Base-by-base conservation (phyloP, 2,329 filamentous ascomycete species). In the Cladorrhinum sp. region DNA sequence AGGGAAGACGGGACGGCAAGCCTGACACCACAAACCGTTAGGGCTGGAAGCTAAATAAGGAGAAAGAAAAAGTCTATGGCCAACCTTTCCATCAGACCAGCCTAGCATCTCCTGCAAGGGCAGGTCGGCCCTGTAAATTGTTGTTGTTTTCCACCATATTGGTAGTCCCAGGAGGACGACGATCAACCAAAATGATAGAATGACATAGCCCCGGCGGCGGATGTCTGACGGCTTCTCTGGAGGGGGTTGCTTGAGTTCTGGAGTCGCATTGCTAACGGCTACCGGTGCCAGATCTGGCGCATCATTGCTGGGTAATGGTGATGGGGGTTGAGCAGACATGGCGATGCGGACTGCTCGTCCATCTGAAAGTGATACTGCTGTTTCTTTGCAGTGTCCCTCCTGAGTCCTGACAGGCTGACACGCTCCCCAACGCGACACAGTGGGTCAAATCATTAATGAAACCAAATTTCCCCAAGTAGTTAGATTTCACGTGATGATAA, bases 71-170 rank as follows among this genome's bases (percentile, higher is more conserved):
- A 28, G 48, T 24, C 14, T 7, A 42, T n/a, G 24, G 65, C 77
- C 64, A 74, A 96, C 93, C 82, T 90, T 91, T 66, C 92, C 92
- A 70, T 96, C 90, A 9, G 92, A 90, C 94, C 95, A 98, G 64
- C 89, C 84, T 67, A 90, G 84, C 95, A 99, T 99, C 58, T 87
- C 84, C 71, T 89, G 83, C 67, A 97, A 75, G 4, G 95, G 95
- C 67, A 99, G 78, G 50, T 87, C 83, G 12, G 94, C 93, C 59
- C 95, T 86, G 74, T 96, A 93, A 59, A 98, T 96, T 0, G 90
- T 89, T 3, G 95, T 99, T 0, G 95, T 98, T 74, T 87, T 87
- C 87, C 92, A 96, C 95, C 95, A 99, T 83, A 96, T 88, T 60
- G 95, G 95, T 66, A 99, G 74, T 2, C 95, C 95, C 5, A 99